These are phyloP conservation scores for Plasmodium vinckei DNA, from an alignment of 169 alveolate genomes.

Conservation along the genomic window DNA sequence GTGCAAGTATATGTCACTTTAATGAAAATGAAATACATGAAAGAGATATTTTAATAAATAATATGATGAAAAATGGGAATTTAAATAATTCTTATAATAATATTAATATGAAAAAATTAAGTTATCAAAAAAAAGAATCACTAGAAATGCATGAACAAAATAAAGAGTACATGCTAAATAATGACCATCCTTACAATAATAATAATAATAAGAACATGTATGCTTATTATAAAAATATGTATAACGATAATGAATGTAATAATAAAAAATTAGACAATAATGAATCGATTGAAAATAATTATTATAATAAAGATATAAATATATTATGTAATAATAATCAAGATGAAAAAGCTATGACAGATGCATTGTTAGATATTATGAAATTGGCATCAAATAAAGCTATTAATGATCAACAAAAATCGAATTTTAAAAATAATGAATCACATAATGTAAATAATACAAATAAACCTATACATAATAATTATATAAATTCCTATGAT, in stretches of 20 bases:
- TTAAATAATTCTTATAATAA: too few species aligned
- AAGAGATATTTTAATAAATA: too few species aligned
- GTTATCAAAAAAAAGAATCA: conserved; percentile 2
- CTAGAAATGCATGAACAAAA: not conserved
- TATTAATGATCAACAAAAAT: not conserved
- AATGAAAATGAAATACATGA: not conserved
- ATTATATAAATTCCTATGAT: conserved; percentile 19
- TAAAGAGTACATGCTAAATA: not conserved
- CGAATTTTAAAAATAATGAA: not conserved
- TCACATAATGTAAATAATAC: not conserved
- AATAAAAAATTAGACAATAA: not conserved
- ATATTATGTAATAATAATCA: not conserved
- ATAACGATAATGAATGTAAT: not conserved
- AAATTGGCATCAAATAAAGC: conserved; percentile 14
- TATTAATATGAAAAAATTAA: not conserved
- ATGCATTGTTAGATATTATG: conserved; percentile 26
- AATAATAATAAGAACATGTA: not conserved
- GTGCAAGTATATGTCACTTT: not conserved
- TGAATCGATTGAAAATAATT: conserved; percentile 6
- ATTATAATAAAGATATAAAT: not conserved
- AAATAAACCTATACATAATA: not conserved
- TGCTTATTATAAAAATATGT: conserved; percentile 3
- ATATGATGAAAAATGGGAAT: too few species aligned
- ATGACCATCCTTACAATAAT: not conserved
- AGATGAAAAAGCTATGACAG: conserved; percentile 51